These are phyloP conservation scores for Euptelea pleiosperma DNA, from an alignment of 164 flowering plant species.

Conservation along the genomic window DNA sequence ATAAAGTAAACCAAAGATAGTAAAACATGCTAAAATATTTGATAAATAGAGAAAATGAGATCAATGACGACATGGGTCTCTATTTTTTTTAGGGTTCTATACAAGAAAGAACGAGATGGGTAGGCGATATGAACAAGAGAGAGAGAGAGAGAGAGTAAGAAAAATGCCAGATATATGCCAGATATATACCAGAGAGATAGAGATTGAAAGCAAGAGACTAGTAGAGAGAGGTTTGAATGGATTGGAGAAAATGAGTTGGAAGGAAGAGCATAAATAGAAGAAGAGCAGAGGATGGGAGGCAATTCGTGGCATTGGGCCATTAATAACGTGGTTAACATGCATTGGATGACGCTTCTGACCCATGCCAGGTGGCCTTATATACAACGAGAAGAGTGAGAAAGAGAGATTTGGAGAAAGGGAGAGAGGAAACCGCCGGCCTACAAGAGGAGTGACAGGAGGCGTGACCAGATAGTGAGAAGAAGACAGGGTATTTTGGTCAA, in stretches of 20 bases:
- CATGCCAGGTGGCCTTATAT: slow-evolving; percentile 9
- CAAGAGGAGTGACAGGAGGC: slow-evolving; percentile 9
- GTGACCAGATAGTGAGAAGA: too few species aligned
- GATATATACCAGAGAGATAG: too few species aligned
- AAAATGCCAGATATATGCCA: too few species aligned
- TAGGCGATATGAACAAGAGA: background rate
- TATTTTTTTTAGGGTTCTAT: too few species aligned
- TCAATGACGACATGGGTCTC: background rate
- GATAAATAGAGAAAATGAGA: background rate
- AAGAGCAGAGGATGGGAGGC: background rate
- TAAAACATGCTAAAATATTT: background rate
- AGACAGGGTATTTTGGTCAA: too few species aligned
- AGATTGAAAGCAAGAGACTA: background rate
- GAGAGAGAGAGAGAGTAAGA: background rate
- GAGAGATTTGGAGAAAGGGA: too few species aligned
- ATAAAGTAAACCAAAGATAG: background rate
- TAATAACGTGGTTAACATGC: slow-evolving; percentile 17
- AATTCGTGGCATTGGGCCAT: slow-evolving; percentile 2
- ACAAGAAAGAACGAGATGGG: background rate
- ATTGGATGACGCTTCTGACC: slow-evolving; percentile 9
- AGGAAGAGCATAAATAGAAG: background rate
- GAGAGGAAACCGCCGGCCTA: too few species aligned
- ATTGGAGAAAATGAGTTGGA: background rate
- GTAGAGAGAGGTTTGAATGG: slow-evolving; percentile 2
- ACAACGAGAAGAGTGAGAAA: background rate